Base-by-base conservation (phyloP, 2,329 filamentous ascomycete species). In the Tolypocladium tundrense region DNA sequence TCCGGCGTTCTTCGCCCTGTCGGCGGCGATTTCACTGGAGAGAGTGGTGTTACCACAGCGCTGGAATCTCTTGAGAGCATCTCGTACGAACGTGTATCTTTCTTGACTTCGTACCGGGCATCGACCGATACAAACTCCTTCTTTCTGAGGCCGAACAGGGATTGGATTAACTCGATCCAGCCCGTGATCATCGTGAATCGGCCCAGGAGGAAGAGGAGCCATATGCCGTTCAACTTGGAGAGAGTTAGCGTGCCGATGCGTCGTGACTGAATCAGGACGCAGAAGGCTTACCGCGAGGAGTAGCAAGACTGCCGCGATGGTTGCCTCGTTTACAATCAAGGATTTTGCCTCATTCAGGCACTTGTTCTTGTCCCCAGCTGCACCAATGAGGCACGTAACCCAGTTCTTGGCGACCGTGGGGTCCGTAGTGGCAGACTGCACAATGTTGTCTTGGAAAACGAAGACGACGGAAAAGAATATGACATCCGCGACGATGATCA, bases 391-490 rank as follows among this genome's bases (percentile, higher is more conserved):
- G 67, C 94, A 99, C 0, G 69, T 13, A 1, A 95, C 70, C 89
- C 90, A 97, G 3, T 80, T 77, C 41, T 73, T 60, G 2, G 87
- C 83, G 33, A 83, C 79, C 1, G 37, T 62, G 0, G 76, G 75
- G 56, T 87, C 67, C 41, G 84, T 79, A 43, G 81, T 79, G 24
- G 81, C 73, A 3, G 82, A 80, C 56, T 83, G 75, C 14, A 89
- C 81, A 27, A 88, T 82, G 65, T 87, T 87, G 72, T 96, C 89
- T 68, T 96, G 83, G 69, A 90, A 90, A 54, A 97, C 87, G 69
- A 97, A 97, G 57, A 96, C 82, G 52, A 96, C 79, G 2, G 92
- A 87, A 73, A 97, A 97, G 79, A 96, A 96, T 66, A 97, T 86
- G 61, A 97, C 91, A 69, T 97, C 92, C 60, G 85, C 83, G 59